These are phyloP conservation scores for Ophiocordyceps camponoti-saundersi DNA, from an alignment of 2,329 filamentous ascomycete genomes.

Conservation along the genomic window DNA sequence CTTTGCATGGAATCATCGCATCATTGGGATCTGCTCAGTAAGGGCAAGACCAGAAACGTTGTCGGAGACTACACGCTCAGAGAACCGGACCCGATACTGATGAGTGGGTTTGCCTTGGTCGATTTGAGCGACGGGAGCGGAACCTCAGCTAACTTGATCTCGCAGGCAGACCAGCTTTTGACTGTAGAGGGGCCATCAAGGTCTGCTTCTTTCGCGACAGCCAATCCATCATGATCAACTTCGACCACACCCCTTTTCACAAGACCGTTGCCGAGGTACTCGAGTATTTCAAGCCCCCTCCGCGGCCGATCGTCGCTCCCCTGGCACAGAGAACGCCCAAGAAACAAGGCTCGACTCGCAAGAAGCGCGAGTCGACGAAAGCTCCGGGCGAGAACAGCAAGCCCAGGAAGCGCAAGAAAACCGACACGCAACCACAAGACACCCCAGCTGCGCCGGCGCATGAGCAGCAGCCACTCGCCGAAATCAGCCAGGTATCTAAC, in stretches of 20 bases:
- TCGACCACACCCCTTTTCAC: slow-evolving; percentile 40
- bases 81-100: slow-evolving; percentile 25
- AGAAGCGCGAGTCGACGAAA: slow-evolving; percentile 8
- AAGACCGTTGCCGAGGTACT: slow-evolving; percentile 33
- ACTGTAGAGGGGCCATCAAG: slow-evolving; percentile 34
- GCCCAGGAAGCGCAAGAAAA: slow-evolving; percentile 11
- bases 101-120: slow-evolving; percentile 17
- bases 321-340: slow-evolving; percentile 11
- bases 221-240: slow-evolving; percentile 32
- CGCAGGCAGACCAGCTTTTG: slow-evolving; percentile 38
- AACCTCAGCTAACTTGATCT: slow-evolving; percentile 1
- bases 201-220: slow-evolving; percentile 31
- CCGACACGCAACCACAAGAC: slow-evolving; percentile 6
- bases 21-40: slow-evolving; percentile 31
- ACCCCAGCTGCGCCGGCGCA: background rate
- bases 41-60: slow-evolving; percentile 18
- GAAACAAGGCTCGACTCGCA: slow-evolving; percentile 11
- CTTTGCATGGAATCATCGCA: slow-evolving; percentile 34
- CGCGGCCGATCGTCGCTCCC: slow-evolving; percentile 12
- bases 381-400: slow-evolving; percentile 9
- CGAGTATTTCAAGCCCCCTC: slow-evolving; percentile 27
- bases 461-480: background rate
- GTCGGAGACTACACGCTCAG: slow-evolving; percentile 32
- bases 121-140: background rate
- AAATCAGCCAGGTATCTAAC: slow-evolving; percentile 1